Evolutionary conservation across 352 stramenopile species (phyloP).

Genomic region (Globisporangium echinulatum): DNA sequence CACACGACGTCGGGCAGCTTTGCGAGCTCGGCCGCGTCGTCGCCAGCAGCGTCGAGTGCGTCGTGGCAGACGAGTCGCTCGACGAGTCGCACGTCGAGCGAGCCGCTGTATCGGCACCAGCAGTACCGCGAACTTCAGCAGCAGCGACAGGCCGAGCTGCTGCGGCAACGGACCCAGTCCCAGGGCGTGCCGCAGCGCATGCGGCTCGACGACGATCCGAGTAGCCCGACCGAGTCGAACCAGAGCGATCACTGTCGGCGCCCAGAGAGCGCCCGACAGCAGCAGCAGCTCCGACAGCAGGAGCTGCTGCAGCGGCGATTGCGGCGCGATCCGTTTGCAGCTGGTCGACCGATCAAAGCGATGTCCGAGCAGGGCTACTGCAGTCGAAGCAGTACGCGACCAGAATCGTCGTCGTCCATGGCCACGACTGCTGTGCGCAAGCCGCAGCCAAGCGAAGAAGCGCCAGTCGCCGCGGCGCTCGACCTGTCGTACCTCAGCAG

Average conservation of each 20-base stretch:
- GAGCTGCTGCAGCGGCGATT: background rate
- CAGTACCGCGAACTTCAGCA: constrained; percentile 11
- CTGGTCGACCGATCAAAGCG: constrained; percentile 2
- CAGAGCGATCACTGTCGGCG: background rate
- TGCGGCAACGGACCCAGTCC: constrained; percentile 9
- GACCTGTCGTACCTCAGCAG: constrained; percentile 21
- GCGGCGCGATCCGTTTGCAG: constrained; percentile 5
- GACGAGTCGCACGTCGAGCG: constrained; percentile 7
- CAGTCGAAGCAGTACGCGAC: background rate
- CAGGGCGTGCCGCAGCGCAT: constrained; percentile 4
- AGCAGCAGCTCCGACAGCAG: background rate
- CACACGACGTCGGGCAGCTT: constrained; percentile 2
- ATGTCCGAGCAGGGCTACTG: constrained; percentile 9
- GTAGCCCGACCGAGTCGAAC: background rate
- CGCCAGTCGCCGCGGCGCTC: background rate
- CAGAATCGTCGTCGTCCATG: too few species aligned
- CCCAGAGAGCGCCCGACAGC: background rate
- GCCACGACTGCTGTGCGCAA: background rate
- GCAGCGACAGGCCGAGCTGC: constrained; percentile 11
- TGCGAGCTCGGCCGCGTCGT: constrained; percentile 1
- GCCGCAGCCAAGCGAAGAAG: background rate
- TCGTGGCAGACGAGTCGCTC: constrained; percentile 3
- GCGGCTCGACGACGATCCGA: background rate
- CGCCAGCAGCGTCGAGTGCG: background rate
- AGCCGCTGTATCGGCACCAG: constrained; percentile 9